Base-by-base conservation (phyloP, 2,329 filamentous ascomycete genomes). In the Fusarium palustre region DNA sequence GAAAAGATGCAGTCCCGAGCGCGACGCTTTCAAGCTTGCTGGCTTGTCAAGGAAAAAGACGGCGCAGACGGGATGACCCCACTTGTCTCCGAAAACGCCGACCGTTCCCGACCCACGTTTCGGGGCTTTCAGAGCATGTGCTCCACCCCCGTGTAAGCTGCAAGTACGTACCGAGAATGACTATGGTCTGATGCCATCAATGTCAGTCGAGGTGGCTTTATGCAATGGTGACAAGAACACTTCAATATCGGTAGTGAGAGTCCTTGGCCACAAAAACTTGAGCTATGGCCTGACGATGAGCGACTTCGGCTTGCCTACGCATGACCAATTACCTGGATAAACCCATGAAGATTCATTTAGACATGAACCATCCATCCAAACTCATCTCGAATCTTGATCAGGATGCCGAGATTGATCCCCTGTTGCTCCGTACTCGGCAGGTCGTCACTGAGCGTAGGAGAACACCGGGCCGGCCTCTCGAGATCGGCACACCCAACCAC, bases 401-500 rank as follows among this genome's bases (percentile, higher is more conserved):
- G 22, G 36, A 66, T 66, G 30, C 47, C 50, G 64, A 58, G 63
- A 62, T 53, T 66, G 11, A 15, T 24, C 38, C 60, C 39, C 36
- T 42, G 38, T 34, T 48, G 7, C 47, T 65, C 62, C 62, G 62
- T 54, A 39, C 53, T 70, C 63, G 54, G 54, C 22, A 64, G 38
- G 36, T 12, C 25, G 7, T 39, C 31, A 33, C 8, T 39, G 33
- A 64, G 18, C 42, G 55, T 30, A 36, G 42, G 53, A 39, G 22
- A 34, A 38, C 59, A 71, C 68, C 68, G 68, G 68, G 53, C 68
- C 68, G 68, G 68, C 59, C 59, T 50, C 43, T 47, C 28, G 33
- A 53, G 39, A 66, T 71, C 68, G 66, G 55, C 68, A 57, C 59
- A 70, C 61, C 52, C 59, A 67, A 68, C 49, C 60, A 49, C 38